A percentile compares a stretch with the other conserved stretches of the same genome.
Conservation (phyloP, 495 filamentous ascomycete species). For the Achaetomiella virescens region DNA sequence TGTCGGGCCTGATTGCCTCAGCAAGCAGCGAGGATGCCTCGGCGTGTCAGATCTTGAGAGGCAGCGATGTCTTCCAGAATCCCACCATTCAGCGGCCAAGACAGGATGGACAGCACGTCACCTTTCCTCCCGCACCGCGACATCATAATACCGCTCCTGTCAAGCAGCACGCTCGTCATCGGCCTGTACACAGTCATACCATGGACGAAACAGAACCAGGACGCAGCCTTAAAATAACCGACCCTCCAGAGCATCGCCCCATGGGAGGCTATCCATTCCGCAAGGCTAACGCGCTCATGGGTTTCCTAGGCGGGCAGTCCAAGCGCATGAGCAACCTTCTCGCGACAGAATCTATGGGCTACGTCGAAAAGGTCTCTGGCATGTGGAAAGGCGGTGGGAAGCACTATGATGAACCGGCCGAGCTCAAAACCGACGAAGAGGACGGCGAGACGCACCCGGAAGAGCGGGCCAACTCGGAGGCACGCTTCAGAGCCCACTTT, state of each 20-base stretch:
- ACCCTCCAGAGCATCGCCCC: constrained; percentile 64
- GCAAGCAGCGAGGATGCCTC: constrained; percentile 74
- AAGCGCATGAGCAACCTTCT: constrained; percentile 79
- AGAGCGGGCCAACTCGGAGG: constrained; percentile 53
- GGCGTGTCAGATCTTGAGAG: constrained; percentile 80
- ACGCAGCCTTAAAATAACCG: constrained; percentile 38
- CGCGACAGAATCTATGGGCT: constrained; percentile 92
- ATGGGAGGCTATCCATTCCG: constrained; percentile 78
- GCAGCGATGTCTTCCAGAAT: constrained; percentile 85
- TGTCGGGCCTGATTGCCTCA: constrained; percentile 62
- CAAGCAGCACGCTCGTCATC: constrained; percentile 16
- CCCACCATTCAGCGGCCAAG: constrained; percentile 56
- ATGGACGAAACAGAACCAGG: constrained; percentile 29
- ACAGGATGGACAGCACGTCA: constrained; percentile 1
- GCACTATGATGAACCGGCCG: constrained; percentile 77
- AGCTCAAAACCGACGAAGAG: constrained; percentile 56
- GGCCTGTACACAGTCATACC: constrained; percentile 36
- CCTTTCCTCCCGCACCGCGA: not conserved
- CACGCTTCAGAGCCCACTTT: constrained; percentile 85
- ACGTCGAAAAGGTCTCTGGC: constrained; percentile 92
- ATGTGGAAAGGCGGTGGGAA: constrained; percentile 92
- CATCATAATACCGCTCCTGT: constrained; percentile 16
- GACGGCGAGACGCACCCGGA: constrained; percentile 55
- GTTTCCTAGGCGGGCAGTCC: constrained; percentile 65
- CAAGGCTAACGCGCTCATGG: constrained; percentile 77